A percentile compares a stretch with the other conserved stretches of the same genome.
Conservation (phyloP, 2,329 filamentous ascomycete genomes). For the Hypoxylon sp. region DNA sequence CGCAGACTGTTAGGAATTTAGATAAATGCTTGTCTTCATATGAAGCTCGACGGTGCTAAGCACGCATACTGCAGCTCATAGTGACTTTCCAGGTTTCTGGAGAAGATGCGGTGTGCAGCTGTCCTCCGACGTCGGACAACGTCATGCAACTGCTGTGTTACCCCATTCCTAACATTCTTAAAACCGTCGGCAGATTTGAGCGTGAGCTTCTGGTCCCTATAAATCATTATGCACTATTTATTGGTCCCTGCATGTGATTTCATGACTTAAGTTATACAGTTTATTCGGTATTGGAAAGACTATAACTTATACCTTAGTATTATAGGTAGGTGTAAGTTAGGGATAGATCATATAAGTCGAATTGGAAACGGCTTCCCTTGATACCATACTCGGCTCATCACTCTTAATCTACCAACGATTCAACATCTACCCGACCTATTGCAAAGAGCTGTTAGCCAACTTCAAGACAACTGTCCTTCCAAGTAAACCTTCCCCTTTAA, state of each 20-base stretch:
- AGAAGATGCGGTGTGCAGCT: constrained; percentile 3
- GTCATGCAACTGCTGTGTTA: neutral
- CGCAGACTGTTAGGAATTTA: neutral
- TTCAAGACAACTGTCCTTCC: no score
- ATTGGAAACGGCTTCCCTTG: neutral
- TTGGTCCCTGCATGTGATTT: neutral
- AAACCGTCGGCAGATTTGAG: neutral
- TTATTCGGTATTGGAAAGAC: neutral
- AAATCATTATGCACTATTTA: neutral
- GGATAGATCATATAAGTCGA: neutral
- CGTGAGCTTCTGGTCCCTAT: neutral
- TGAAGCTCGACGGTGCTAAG: neutral
- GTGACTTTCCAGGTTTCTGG: neutral
- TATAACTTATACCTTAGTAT: neutral
- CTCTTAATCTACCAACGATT: neutral
- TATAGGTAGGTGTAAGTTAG: neutral
- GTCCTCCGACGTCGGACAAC: neutral
- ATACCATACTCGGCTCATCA: neutral
- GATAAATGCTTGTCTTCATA: neutral
- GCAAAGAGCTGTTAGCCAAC: no score
- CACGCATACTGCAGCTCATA: neutral
- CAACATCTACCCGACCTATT: neutral
- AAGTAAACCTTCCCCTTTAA: no score
- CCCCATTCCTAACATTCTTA: neutral
- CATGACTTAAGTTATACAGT: neutral